Percentiles rank a stretch among this genome's conserved stretches.
Evolutionary conservation across 2,329 filamentous ascomycete species (phyloP).

Genomic region (Cryphonectria japonica): DNA sequence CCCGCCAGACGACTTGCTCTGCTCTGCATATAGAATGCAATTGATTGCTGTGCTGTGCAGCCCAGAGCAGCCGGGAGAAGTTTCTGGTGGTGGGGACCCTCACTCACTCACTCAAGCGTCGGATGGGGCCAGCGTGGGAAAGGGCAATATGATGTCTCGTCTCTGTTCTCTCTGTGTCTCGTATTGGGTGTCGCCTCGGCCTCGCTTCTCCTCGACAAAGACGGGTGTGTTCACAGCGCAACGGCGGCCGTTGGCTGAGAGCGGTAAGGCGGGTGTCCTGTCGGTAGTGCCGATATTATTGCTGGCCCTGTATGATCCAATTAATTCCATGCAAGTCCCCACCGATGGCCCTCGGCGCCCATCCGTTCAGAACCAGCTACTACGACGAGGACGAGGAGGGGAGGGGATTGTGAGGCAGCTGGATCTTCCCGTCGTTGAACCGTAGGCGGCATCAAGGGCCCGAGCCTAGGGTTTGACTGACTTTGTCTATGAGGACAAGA

Average conservation of each 20-base stretch:
- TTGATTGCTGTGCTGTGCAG: slow-evolving; percentile 8
- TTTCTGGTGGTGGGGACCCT: neutral
- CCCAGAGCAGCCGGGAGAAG: slow-evolving; percentile 3
- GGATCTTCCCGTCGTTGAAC: neutral
- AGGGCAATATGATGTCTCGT: neutral
- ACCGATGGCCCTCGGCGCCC: slow-evolving; percentile 2
- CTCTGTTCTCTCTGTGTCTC: neutral
- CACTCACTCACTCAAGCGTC: neutral
- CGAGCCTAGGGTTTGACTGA: neutral
- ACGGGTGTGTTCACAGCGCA: slow-evolving; percentile 16
- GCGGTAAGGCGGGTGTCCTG: slow-evolving; percentile 18
- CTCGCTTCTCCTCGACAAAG: neutral
- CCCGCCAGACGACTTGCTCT: neutral
- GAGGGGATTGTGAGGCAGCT: slow-evolving; percentile 3
- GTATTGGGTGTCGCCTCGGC: slow-evolving; percentile 9
- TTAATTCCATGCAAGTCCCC: slow-evolving; percentile 20
- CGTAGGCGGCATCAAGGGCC: neutral
- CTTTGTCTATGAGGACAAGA: neutral
- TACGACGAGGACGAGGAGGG: neutral
- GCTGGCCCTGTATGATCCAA: slow-evolving; percentile 26
- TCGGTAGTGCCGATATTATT: slow-evolving; percentile 30
- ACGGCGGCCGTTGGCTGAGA: slow-evolving; percentile 16
- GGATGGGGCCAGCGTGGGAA: slow-evolving; percentile 4
- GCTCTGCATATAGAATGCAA: slow-evolving; percentile 8
- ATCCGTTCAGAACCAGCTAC: slow-evolving; percentile 1